Base-by-base conservation (phyloP, 164 flowering plant species). In the Saururus chinensis region DNA sequence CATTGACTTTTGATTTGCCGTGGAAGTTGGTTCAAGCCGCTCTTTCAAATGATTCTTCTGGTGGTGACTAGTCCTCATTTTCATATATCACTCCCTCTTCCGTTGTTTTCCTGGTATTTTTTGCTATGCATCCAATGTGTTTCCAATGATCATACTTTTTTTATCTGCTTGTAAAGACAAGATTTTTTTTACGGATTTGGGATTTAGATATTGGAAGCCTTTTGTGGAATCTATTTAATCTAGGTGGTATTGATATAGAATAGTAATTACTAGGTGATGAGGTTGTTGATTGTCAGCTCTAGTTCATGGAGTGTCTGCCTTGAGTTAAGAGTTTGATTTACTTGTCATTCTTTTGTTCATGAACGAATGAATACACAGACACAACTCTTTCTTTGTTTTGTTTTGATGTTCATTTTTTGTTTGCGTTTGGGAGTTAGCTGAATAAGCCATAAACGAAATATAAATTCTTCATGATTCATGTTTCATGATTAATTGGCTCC, bases 81-180 rank as follows among this genome's bases (percentile, higher is more conserved):
- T 80, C 92, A 24, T 25, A 66, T 60, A 61, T 88, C 73, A 66
- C 88, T 52, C 92, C 92, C 23, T 42, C 78, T 60, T 88, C 91
- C 4, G 93, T 77, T 60, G 93, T 89, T 21, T 82, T 82, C 68
- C 96, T 86, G 91, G 96, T 89, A 5, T 1, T 30, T 26, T 13
- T 57, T 57, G 19, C 30, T 19, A 37, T 17, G 35, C 37, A 9
- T 57, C 14, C 45, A 4, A 12, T 19, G 60, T 1, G 41, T 13
- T 4, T 16, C n/a, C 4, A 30, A n/a, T n/a, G n/a, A 19, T 25
- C 19, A 9, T 19, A 1, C 26, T 57, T 54, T 54, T 24, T 16
- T 11, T 54, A 20, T 21, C n/a, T n/a, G n/a, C n/a, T n/a, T 53
- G 56, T 53, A 23, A 53, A 4, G 10, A 19, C 9, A 6, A 30